These are phyloP conservation scores for Pyrus communis DNA, from an alignment of 306 rosid genomes.

Conservation along the genomic window DNA sequence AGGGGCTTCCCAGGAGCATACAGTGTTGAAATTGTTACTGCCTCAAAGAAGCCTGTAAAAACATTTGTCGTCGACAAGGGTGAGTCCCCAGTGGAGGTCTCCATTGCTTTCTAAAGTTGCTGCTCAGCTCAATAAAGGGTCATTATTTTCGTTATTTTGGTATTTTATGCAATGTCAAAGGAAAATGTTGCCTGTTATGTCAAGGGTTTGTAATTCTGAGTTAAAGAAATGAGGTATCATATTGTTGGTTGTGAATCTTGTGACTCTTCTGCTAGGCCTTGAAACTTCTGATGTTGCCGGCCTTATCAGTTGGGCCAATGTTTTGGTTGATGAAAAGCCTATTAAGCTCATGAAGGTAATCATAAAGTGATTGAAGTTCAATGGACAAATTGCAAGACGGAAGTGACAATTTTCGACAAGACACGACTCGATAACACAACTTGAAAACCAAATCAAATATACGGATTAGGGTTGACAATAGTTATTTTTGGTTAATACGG, in stretches of 20 bases:
- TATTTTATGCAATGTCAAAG: neutral
- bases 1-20: conserved; percentile 81
- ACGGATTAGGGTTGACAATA: no score
- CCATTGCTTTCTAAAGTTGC: conserved; percentile 37
- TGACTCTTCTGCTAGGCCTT: neutral
- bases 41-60: conserved; percentile 36
- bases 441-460: neutral
- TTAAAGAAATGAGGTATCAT: neutral
- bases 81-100: conserved; percentile 42
- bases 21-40: conserved; percentile 42
- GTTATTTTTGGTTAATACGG: no score
- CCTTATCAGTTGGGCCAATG: neutral
- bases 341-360: neutral
- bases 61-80: conserved; percentile 80
- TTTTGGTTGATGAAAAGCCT: neutral
- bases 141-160: neutral
- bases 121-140: neutral
- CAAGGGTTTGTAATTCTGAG: neutral
- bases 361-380: neutral
- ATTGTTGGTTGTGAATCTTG: neutral
- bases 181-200: neutral
- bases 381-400: no score
- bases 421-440: neutral
- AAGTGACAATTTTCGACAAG: neutral
- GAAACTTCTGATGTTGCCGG: neutral